Conservation (phyloP, 176 grass and related monocot species). For the Aegilops sharonensis region DNA sequence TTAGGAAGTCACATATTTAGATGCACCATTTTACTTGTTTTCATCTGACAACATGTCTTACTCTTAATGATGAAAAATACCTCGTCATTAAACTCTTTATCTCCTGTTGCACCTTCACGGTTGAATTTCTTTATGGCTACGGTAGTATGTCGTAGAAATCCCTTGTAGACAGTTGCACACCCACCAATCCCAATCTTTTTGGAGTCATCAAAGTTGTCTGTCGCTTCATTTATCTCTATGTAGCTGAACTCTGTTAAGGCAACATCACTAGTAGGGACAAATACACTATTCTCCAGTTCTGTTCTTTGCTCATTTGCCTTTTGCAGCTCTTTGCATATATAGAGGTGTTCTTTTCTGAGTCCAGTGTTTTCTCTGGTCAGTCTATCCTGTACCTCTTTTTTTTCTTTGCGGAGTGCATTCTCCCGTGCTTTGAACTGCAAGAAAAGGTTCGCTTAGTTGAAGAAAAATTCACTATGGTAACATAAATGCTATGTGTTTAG, state of each 20-base stretch:
- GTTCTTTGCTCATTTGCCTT: slow-evolving; percentile 40
- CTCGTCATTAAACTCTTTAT: slow-evolving; percentile 58
- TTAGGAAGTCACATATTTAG: slow-evolving; percentile 24
- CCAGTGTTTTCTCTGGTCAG: slow-evolving; percentile 41
- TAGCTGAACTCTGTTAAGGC: not conserved
- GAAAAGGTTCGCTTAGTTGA: not conserved
- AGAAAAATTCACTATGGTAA: not conserved
- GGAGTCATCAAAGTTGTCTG: slow-evolving; percentile 41
- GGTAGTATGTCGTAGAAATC: slow-evolving; percentile 50
- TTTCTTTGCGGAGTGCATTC: slow-evolving; percentile 42
- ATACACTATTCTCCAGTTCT: slow-evolving; percentile 35
- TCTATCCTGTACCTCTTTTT: slow-evolving; percentile 51
- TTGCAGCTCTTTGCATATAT: slow-evolving; percentile 38
- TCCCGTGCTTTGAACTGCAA: slow-evolving; percentile 50
- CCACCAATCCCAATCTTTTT: slow-evolving; percentile 61
- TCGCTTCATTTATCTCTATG: slow-evolving; percentile 52
- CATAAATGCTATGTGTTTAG: not conserved
- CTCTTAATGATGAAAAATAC: slow-evolving; percentile 31
- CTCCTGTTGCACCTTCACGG: slow-evolving; percentile 39
- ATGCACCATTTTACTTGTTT: not conserved
- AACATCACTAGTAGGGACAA: not conserved
- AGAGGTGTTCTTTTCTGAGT: slow-evolving; percentile 35
- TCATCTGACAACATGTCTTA: no score
- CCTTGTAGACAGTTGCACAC: slow-evolving; percentile 64
- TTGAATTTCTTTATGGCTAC: slow-evolving; percentile 72